phyloP scores from a whole-genome alignment of 2,329 filamentous ascomycete genomes.

The Stenocarpella maydis region DNA sequence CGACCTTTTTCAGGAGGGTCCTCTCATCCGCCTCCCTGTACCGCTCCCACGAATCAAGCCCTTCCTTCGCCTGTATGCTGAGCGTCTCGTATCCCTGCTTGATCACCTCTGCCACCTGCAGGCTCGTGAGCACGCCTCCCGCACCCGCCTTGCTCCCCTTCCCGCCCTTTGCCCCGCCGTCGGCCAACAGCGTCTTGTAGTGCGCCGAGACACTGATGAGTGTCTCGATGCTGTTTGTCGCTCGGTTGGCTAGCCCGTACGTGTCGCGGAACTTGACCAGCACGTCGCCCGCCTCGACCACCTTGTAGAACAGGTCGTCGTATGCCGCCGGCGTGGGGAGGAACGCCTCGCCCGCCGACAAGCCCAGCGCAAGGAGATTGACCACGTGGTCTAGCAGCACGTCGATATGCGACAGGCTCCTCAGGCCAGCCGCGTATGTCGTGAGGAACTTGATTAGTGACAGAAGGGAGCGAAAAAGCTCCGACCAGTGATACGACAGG shows the following conservation, averaged over 20 bases:
- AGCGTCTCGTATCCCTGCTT: constrained; percentile 96
- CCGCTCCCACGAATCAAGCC: constrained; percentile 83
- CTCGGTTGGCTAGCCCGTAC: constrained; percentile 68
- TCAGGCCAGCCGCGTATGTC: constrained; percentile 83
- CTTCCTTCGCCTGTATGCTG: constrained; percentile 88
- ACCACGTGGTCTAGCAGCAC: constrained; percentile 80
- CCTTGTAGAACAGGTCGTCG: constrained; percentile 98
- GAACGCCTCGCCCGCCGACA: constrained; percentile 90
- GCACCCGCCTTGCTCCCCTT: constrained; percentile 52
- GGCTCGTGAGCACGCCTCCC: constrained; percentile 77
- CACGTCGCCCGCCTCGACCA: constrained; percentile 89
- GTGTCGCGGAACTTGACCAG: constrained; percentile 82
- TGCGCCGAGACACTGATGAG: constrained; percentile 84
- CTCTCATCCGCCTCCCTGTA: constrained; percentile 90
- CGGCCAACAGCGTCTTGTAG: constrained; percentile 83
- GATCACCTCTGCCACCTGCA: constrained; percentile 89
- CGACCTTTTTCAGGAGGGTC: constrained; percentile 85
- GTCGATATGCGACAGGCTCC: constrained; percentile 72
- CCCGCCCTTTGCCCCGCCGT: constrained; percentile 56
- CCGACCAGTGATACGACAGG: constrained; percentile 90
- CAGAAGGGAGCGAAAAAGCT: constrained; percentile 89
- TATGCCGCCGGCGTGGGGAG: constrained; percentile 87
- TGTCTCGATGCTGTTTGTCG: constrained; percentile 80
- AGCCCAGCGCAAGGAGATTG: constrained; percentile 82
- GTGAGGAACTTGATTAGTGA: constrained; percentile 90